Conservation (phyloP, 345 rosid genomes). For the Camelina neglecta region DNA sequence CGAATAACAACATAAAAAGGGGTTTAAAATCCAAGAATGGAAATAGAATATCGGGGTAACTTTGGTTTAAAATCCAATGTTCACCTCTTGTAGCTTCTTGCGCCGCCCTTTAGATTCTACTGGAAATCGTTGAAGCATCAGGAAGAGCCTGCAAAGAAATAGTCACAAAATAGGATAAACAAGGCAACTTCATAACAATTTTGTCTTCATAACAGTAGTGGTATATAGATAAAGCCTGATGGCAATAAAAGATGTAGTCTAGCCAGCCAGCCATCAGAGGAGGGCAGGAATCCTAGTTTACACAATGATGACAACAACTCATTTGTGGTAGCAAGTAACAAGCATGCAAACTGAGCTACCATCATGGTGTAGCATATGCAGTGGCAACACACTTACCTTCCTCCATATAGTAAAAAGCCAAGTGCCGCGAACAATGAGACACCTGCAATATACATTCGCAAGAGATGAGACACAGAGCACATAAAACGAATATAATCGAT, state of each 20-base stretch:
- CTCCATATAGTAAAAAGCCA: conserved; percentile 81
- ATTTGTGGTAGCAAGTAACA: conserved; percentile 9
- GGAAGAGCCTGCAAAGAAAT: conserved; percentile 56
- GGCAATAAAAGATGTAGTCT: not conserved
- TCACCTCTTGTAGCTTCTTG: conserved; percentile 86
- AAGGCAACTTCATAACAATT: not conserved
- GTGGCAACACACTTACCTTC: conserved; percentile 55
- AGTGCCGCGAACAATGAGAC: conserved; percentile 70
- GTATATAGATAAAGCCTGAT: not conserved
- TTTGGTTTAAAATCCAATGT: conserved; percentile 21
- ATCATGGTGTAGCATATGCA: conserved; percentile 6
- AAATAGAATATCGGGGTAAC: not conserved
- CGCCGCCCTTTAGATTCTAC: conserved; percentile 89
- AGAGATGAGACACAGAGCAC: conserved; percentile 13
- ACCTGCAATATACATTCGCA: conserved; percentile 50
- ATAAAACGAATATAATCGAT: not conserved
- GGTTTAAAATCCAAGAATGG: not conserved
- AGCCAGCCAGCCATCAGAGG: conserved; percentile 6
- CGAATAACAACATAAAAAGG: not conserved
- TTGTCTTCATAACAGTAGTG: not conserved
- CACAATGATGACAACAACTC: not conserved
- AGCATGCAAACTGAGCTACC: conserved; percentile 14
- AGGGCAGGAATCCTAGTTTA: not conserved
- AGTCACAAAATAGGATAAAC: conserved; percentile 11
- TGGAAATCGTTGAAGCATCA: conserved; percentile 83